Evolutionary conservation across 345 rosid genomes (phyloP), one percentile per base, ranked within the genome.

Genomic region (Camelina laxa): DNA sequence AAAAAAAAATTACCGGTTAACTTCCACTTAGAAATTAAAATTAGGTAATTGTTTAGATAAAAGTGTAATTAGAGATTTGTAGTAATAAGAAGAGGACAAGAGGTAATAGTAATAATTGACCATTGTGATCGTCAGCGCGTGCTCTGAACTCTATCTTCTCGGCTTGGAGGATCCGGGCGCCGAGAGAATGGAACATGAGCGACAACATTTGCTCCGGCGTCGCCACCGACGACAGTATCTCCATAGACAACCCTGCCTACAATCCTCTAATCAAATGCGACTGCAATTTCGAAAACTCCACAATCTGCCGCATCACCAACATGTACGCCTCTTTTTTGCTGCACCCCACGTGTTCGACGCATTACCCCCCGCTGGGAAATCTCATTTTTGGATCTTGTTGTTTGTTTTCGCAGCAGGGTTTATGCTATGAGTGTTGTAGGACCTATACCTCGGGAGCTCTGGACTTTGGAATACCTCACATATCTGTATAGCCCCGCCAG

Each of bases 161-260:
- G 6, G 68, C 80, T 48, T 77, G 80, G 80, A 41, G 21, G 61
- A 57, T 41, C 17, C 3, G 0, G 6, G 64, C 73, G 11, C 54
- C 80, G 5, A 41, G 33, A 1, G 56, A 22, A 4, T 87, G 93
- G 91, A 88, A 87, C 79, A 72, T 27, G 12, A 84, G 79, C 42
- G 89, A 89, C 53, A 82, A 88, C 38, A 82, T 80, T 19, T 88
- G 92, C 82, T 81, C 77, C 47, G 93, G 87, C 64, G 68, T 62
- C 0, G 91, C 93, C 56, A 53, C 75, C 14, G 57, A 74, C 17
- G 65, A 80, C 12, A 0, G 15, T 6, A 30, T 30, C 33, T 1
- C 2, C 24, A 22, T 22, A 22, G 33, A 30, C 33, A 65, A 79
- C 36, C 55, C 42, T 50, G 38, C 61, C 44, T 70, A 78, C 80